Percentiles rank a stretch among this genome's conserved stretches.
phyloP scores from a whole-genome alignment of 2,329 filamentous ascomycete genomes.

The Intubia oerlemansii region DNA sequence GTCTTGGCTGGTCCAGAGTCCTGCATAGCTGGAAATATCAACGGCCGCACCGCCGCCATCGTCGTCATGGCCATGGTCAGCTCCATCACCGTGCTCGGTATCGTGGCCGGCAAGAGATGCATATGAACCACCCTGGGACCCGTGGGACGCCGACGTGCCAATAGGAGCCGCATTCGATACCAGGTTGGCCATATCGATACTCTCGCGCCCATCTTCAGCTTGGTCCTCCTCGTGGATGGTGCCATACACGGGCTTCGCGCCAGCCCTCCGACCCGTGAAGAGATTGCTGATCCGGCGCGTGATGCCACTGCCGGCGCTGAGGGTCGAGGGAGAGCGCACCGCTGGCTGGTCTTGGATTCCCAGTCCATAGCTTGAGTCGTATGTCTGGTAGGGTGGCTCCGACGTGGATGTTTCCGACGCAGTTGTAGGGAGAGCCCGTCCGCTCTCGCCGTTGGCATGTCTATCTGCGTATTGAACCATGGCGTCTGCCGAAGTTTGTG shows the following conservation, averaged over 20 bases:
- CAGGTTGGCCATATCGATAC: constrained; percentile 17
- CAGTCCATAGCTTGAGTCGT: constrained; percentile 3
- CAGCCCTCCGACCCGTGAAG: constrained; percentile 2
- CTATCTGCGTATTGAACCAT: no score
- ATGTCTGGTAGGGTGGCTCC: constrained; percentile 2
- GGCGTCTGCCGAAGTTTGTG: no score
- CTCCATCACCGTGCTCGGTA: no score
- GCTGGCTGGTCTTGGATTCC: no score
- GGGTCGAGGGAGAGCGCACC: no score
- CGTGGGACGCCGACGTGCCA: constrained; percentile 7
- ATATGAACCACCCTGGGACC: no score
- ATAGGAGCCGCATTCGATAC: constrained; percentile 20
- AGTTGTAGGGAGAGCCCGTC: no score
- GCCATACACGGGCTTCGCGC: constrained; percentile 7
- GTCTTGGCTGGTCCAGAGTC: constrained; percentile 23
- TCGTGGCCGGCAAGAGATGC: no score
- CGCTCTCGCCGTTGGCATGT: no score
- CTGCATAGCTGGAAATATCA: constrained; percentile 24
- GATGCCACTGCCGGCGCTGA: no score
- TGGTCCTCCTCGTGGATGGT: constrained; percentile 16
- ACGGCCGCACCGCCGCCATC: constrained; percentile 13
- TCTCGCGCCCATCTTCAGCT: constrained; percentile 8
- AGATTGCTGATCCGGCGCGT: constrained; percentile 3
- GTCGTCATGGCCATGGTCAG: constrained; percentile 11
- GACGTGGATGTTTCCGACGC: not conserved